phyloP scores from a whole-genome alignment of 192 early-diverging fungal species.

The Dissophora globulifera region DNA sequence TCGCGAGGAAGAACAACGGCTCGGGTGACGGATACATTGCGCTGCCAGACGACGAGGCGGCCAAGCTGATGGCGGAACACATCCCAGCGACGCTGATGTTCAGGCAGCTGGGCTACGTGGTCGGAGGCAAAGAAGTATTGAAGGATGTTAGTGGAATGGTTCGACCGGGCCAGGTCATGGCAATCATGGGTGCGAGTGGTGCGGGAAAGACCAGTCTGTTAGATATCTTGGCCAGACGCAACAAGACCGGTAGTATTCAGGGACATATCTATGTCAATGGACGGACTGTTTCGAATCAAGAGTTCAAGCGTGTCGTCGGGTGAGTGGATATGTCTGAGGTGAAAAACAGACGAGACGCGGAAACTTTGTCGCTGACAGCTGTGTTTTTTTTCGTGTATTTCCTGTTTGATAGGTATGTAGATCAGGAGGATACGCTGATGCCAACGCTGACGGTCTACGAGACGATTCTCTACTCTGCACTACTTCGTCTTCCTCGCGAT shows the following conservation, averaged over 20 bases:
- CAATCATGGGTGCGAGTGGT: conserved; percentile 92
- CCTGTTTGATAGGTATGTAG: conserved; percentile 71
- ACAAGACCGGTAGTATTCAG: conserved; percentile 71
- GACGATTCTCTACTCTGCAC: conserved; percentile 89
- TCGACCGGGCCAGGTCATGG: conserved; percentile 88
- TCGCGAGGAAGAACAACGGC: conserved; percentile 30
- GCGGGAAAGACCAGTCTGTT: conserved; percentile 94
- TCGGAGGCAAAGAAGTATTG: conserved; percentile 57
- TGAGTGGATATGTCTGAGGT: too few species aligned
- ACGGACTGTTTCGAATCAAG: conserved; percentile 63
- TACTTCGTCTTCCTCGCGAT: conserved; percentile 79
- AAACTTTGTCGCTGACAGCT: too few species aligned
- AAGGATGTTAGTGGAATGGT: conserved; percentile 77
- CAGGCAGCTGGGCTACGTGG: conserved; percentile 65
- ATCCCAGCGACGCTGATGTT: conserved; percentile 74
- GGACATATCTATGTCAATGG: conserved; percentile 88
- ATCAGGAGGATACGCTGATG: conserved; percentile 92
- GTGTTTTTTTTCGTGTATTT: too few species aligned
- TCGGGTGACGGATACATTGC: conserved; percentile 37
- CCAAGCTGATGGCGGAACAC: conserved; percentile 81
- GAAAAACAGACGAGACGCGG: too few species aligned
- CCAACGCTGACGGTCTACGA: conserved; percentile 91
- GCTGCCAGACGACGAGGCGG: conserved; percentile 67
- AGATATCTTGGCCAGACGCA: conserved; percentile 87
- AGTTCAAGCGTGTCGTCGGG: conserved; percentile 78